Conservation (phyloP, 495 filamentous ascomycete species). For the Aspergillus carlsbadensis region DNA sequence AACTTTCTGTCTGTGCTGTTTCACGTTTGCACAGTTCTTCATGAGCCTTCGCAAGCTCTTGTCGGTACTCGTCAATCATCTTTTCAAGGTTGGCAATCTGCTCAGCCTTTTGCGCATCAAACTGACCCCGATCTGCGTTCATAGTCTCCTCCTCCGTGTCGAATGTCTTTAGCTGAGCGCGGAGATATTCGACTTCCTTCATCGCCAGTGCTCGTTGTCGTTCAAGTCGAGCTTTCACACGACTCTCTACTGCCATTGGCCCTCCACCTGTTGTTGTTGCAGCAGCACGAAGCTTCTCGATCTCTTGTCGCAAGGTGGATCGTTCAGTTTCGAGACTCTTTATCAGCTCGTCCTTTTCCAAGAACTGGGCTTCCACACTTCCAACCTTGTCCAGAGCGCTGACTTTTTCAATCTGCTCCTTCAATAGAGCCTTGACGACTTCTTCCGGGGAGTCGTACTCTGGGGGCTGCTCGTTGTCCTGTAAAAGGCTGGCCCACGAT, state of each 20-base stretch:
- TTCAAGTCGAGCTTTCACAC: constrained; percentile 71
- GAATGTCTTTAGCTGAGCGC: constrained; percentile 87
- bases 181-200: constrained; percentile 91
- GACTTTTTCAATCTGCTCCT: constrained; percentile 75
- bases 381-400: constrained; percentile 77
- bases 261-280: constrained; percentile 32
- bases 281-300: constrained; percentile 63
- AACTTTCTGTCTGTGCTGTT: constrained; percentile 34
- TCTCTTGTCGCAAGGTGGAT: constrained; percentile 54
- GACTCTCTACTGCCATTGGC: constrained; percentile 43
- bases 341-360: constrained; percentile 78
- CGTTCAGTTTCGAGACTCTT: constrained; percentile 69
- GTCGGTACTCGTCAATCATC: constrained; percentile 82
- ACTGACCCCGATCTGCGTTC: constrained; percentile 62
- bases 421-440: constrained; percentile 80
- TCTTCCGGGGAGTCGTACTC: constrained; percentile 87
- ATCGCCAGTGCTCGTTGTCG: constrained; percentile 79
- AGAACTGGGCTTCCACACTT: constrained; percentile 70
- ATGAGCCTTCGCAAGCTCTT: constrained; percentile 73
- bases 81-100: constrained; percentile 81
- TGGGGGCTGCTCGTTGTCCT: constrained; percentile 60
- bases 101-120: constrained; percentile 71
- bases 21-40: constrained; percentile 69
- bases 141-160: constrained; percentile 87
- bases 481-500: constrained; percentile 84